phyloP scores from a whole-genome alignment of 2,329 filamentous ascomycete genomes.

The Xylariaceae sp. region DNA sequence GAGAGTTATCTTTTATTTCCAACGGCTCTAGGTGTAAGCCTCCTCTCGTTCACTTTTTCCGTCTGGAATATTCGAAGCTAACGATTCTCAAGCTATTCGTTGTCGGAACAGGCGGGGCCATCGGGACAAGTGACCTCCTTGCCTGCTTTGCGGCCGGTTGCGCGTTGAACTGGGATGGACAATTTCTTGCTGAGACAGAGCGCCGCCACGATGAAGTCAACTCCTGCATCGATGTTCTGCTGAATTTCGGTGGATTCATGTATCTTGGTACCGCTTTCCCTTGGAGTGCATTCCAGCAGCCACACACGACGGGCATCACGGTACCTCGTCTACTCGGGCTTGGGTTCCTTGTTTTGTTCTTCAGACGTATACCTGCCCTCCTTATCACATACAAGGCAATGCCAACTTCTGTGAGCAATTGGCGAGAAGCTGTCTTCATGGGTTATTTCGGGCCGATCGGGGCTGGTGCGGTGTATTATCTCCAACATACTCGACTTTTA shows the following conservation, averaged over 20 bases:
- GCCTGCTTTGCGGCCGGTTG: constrained; percentile 59
- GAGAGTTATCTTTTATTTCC: constrained; percentile 53
- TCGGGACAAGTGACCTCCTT: constrained; percentile 57
- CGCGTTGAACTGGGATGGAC: constrained; percentile 58
- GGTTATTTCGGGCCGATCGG: constrained; percentile 74
- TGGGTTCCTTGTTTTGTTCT: constrained; percentile 48
- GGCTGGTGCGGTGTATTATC: constrained; percentile 72
- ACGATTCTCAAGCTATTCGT: constrained; percentile 48
- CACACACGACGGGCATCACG: constrained; percentile 50
- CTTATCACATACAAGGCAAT: constrained; percentile 52
- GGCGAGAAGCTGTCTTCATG: constrained; percentile 58
- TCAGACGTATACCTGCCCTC: constrained; percentile 55
- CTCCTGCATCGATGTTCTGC: constrained; percentile 51
- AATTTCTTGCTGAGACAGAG: constrained; percentile 53
- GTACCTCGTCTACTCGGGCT: constrained; percentile 46
- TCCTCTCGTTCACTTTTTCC: neutral
- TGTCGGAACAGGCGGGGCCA: constrained; percentile 52
- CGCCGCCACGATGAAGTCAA: constrained; percentile 59
- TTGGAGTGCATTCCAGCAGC: constrained; percentile 51
- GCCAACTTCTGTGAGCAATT: constrained; percentile 47
- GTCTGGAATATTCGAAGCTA: constrained; percentile 1
- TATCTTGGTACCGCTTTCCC: constrained; percentile 55
- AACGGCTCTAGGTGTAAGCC: constrained; percentile 42
- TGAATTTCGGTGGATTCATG: constrained; percentile 60
- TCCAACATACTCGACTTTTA: constrained; percentile 46